Conservation (phyloP, 108 stramenopile genomes). For the Cyclotella baltica region DNA sequence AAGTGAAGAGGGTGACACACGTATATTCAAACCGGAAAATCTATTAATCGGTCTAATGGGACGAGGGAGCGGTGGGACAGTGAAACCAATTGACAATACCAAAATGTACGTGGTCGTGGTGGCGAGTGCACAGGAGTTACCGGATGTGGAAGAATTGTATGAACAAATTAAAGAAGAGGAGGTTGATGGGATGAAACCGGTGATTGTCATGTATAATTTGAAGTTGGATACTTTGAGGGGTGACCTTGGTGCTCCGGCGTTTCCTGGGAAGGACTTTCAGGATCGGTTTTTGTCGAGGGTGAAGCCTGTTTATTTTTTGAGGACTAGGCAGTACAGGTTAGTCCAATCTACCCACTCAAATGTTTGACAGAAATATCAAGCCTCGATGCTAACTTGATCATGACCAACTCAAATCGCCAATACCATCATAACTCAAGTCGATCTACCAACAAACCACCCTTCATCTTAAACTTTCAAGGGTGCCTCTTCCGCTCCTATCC, state of each 20-base stretch:
- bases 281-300: conserved; percentile 87
- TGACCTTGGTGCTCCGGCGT: conserved; percentile 93
- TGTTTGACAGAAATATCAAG: not conserved
- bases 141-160: conserved; percentile 90
- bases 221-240: conserved; percentile 93
- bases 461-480: conserved; percentile 94
- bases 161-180: conserved; percentile 44
- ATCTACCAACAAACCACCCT: conserved; percentile 83
- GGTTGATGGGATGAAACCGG: conserved; percentile 23
- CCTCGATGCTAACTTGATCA: not conserved
- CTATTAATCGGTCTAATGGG: conserved; percentile 86
- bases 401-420: not conserved
- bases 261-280: conserved; percentile 90
- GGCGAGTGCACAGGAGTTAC: conserved; percentile 92
- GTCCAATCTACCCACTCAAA: not conserved
- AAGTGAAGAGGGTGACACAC: conserved; percentile 69
- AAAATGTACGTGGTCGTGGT: conserved; percentile 88
- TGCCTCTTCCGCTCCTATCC: conserved; percentile 95
- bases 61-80: conserved; percentile 62
- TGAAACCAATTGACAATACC: conserved; percentile 68
- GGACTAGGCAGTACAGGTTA: conserved; percentile 88
- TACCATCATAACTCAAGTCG: conserved; percentile 41
- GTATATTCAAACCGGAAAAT: conserved; percentile 88
- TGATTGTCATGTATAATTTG: conserved; percentile 93
- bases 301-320: conserved; percentile 92